A percentile compares a stretch with the other conserved stretches of the same genome.
Conservation (phyloP, 768 basidiomycete genomes). For the Sistotremastrum niveocremeum region DNA sequence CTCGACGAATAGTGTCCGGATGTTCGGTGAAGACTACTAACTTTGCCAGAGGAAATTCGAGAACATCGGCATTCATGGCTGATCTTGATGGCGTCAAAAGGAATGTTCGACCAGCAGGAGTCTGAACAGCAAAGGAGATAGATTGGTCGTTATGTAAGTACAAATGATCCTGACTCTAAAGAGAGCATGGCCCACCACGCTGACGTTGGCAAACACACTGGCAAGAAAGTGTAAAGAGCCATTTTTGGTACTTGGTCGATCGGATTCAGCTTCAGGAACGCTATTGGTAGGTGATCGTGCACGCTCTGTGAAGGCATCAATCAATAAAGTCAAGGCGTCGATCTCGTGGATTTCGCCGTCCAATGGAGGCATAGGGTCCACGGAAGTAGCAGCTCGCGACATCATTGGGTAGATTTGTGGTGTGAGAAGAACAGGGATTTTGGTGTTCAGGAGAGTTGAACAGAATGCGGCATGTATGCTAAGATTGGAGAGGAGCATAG, state of each 20-base stretch:
- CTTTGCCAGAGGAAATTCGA: conserved; percentile 76
- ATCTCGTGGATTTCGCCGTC: conserved; percentile 36
- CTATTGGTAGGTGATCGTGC: conserved; percentile 23
- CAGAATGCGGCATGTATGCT: conserved; percentile 63
- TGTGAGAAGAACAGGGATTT: conserved; percentile 47
- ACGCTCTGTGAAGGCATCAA: conserved; percentile 81
- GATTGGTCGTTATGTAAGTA: background rate
- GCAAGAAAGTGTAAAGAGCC: conserved; percentile 83
- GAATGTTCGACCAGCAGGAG: conserved; percentile 62
- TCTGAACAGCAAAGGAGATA: conserved; percentile 27
- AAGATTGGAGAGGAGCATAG: conserved; percentile 96
- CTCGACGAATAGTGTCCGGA: conserved; percentile 68
- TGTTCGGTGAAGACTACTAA: conserved; percentile 85
- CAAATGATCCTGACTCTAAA: background rate
- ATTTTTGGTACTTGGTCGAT: conserved; percentile 35
- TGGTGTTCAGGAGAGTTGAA: conserved; percentile 45
- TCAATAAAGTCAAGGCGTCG: conserved; percentile 62
- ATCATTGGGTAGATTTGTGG: conserved; percentile 53
- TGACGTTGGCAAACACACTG: conserved; percentile 88
- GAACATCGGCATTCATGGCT: conserved; percentile 27
- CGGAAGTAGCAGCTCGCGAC: conserved; percentile 70
- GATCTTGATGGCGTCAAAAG: conserved; percentile 56
- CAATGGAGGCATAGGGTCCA: conserved; percentile 62
- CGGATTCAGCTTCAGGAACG: conserved; percentile 25
- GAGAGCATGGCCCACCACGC: conserved; percentile 38